Evolutionary conservation across 73 alveolate species (phyloP).

Genomic region (Paramecium sonneborni): DNA sequence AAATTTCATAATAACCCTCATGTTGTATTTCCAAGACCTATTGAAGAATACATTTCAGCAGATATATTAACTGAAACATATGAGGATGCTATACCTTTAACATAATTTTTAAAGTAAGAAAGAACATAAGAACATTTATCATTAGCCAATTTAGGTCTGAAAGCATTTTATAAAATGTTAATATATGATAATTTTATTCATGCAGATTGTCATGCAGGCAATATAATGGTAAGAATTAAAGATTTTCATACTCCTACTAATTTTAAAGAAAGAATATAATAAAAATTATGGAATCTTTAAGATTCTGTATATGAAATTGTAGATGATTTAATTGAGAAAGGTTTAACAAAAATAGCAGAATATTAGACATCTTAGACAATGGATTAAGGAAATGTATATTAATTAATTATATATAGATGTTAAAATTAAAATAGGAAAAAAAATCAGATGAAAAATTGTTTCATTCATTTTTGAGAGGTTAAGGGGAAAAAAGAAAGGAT

Average conservation of each 20-base stretch:
- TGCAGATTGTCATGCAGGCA: slow-evolving; percentile 61
- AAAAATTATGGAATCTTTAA: background rate
- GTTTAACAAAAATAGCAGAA: slow-evolving; percentile 19
- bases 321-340: background rate
- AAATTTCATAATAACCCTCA: slow-evolving; percentile 36
- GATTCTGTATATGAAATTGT: slow-evolving; percentile 30
- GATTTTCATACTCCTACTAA: background rate
- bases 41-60: background rate
- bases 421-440: background rate
- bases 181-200: slow-evolving; percentile 42
- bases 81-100: slow-evolving; percentile 43
- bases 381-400: background rate
- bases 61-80: slow-evolving; percentile 23
- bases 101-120: background rate
- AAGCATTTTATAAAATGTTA: slow-evolving; percentile 49
- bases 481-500: slow-evolving; percentile 5
- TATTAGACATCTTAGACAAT: background rate
- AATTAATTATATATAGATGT: background rate
- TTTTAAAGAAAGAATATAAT: background rate
- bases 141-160: slow-evolving; percentile 45
- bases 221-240: slow-evolving; percentile 19
- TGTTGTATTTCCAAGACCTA: slow-evolving; percentile 20
- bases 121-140: slow-evolving; percentile 2
- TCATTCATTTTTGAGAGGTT: background rate
- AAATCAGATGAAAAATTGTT: background rate